Percentiles rank a stretch among this genome's conserved stretches.
Evolutionary conservation across 2,329 filamentous ascomycete species (phyloP).

Genomic region (Trichoderma asperellum): DNA sequence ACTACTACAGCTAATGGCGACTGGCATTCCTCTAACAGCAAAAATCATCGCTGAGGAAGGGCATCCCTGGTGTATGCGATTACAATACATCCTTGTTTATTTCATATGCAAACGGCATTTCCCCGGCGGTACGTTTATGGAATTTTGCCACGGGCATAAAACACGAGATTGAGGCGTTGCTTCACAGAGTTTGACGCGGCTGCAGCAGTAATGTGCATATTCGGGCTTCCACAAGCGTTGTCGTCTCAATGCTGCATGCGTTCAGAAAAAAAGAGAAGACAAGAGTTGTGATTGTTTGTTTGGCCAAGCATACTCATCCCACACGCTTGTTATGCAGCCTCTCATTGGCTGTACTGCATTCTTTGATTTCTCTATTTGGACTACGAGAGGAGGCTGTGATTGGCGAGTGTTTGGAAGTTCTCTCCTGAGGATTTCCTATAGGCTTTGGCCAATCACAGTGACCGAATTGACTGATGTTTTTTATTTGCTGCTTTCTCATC

Average conservation of each 20-base stretch:
- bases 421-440: neutral
- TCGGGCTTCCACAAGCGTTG: constrained; percentile 5
- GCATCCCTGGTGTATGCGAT: neutral
- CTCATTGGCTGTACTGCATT: neutral
- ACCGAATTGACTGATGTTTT: neutral
- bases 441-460: neutral
- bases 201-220: neutral
- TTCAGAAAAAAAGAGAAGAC: neutral
- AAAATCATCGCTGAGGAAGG: neutral
- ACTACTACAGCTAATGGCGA: neutral
- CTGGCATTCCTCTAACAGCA: neutral
- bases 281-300: neutral
- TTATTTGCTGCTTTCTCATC: neutral
- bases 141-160: neutral
- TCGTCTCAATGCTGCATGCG: constrained; percentile 9
- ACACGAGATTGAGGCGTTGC: neutral
- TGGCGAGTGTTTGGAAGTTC: neutral
- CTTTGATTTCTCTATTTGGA: neutral
- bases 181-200: neutral
- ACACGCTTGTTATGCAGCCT: neutral
- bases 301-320: neutral
- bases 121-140: neutral
- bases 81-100: constrained; percentile 5
- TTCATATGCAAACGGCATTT: neutral
- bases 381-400: neutral